These are phyloP conservation scores for Dunaliella primolecta DNA, from an alignment of 139 green algal species.

Conservation along the genomic window DNA sequence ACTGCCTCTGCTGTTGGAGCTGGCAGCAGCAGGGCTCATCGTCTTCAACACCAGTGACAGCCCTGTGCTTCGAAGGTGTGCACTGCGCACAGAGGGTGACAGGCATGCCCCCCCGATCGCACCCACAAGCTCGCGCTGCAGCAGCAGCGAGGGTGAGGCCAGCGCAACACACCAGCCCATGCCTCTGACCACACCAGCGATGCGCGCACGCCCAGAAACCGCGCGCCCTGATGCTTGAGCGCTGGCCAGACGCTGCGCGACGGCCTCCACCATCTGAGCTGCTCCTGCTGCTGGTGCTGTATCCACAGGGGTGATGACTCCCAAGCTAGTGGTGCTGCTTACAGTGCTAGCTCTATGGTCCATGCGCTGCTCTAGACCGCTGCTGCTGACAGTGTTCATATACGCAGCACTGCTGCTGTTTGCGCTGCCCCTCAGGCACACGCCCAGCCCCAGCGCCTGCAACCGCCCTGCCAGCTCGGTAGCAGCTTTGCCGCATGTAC, in stretches of 20 bases:
- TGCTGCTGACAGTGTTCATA: neutral
- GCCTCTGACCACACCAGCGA: neutral
- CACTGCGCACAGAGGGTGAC: neutral
- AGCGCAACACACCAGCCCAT: neutral
- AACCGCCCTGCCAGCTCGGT: neutral
- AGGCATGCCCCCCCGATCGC: neutral
- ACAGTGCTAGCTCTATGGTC: too few relatives aligned
- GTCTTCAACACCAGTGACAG: neutral
- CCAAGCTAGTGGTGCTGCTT: too few relatives aligned
- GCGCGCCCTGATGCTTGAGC: neutral
- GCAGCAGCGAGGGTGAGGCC: neutral
- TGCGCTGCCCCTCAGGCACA: neutral
- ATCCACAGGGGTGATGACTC: too few relatives aligned
- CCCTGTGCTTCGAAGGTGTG: neutral
- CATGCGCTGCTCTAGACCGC: too few relatives aligned
- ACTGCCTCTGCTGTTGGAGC: neutral
- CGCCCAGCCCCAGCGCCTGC: neutral
- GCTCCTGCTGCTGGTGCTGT: neutral
- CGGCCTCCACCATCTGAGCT: neutral
- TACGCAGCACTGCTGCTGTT: too few relatives aligned
- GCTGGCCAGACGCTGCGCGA: neutral
- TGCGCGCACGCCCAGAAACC: neutral
- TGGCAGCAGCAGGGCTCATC: neutral
- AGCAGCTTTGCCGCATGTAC: neutral
- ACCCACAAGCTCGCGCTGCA: neutral